These are phyloP conservation scores for Euphrasia confusa DNA, from an alignment of 257 asterid genomes.

Conservation along the genomic window DNA sequence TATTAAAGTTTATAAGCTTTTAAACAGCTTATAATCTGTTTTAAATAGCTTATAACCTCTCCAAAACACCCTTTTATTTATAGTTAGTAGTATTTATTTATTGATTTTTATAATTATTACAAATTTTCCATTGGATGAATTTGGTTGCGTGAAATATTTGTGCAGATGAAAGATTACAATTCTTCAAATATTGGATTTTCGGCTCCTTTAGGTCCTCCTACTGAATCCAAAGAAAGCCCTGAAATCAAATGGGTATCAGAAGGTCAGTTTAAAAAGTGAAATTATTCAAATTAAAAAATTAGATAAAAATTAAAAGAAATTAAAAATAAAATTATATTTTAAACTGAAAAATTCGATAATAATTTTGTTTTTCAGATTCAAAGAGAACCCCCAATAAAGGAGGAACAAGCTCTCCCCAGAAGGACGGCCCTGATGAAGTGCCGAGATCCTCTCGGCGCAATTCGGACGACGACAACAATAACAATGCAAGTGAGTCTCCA, in stretches of 20 bases:
- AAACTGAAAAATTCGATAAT: background rate
- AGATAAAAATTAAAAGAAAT: background rate
- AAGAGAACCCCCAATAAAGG: slow-evolving; percentile 29
- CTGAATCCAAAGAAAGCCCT: slow-evolving; percentile 33
- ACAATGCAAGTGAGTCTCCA: slow-evolving; percentile 26
- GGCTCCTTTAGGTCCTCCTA: slow-evolving; percentile 46
- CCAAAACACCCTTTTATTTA: no score
- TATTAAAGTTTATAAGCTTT: no score
- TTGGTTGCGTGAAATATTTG: background rate
- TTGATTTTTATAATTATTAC: no score
- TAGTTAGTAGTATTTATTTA: no score
- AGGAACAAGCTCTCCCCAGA: slow-evolving; percentile 27
- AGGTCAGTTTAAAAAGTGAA: slow-evolving; percentile 33
- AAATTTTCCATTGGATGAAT: background rate
- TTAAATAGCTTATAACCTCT: no score
- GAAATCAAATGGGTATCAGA: slow-evolving; percentile 63
- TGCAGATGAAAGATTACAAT: slow-evolving; percentile 65
- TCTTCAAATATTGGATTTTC: slow-evolving; percentile 36
- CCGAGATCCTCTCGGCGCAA: slow-evolving; percentile 49
- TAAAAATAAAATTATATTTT: background rate
- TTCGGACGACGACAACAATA: slow-evolving; percentile 8
- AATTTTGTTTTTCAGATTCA: slow-evolving; percentile 36
- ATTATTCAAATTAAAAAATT: no score
- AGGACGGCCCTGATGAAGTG: slow-evolving; percentile 34
- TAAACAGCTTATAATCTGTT: no score